These are phyloP conservation scores for Sabuloglossum arenarium DNA, from an alignment of 495 filamentous ascomycete species.

Conservation along the genomic window DNA sequence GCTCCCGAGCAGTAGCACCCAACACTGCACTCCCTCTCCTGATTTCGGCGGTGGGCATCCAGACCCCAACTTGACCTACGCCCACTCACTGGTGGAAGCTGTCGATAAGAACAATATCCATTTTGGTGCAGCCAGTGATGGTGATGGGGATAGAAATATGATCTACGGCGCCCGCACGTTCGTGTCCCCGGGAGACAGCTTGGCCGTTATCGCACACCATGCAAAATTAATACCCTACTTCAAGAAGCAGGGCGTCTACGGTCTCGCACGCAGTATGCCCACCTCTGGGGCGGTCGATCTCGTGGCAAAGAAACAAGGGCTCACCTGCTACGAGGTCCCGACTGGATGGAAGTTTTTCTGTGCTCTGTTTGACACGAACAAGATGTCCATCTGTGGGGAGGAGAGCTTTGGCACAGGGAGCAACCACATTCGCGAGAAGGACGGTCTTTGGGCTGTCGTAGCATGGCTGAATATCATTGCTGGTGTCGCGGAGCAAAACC, in stretches of 20 bases:
- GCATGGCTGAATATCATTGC: slow-evolving; percentile 99
- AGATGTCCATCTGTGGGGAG: slow-evolving; percentile 96
- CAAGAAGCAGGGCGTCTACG: slow-evolving; percentile 87
- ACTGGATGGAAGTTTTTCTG: slow-evolving; percentile 99
- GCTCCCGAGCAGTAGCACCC: slow-evolving; percentile 50
- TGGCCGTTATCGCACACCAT: slow-evolving; percentile 96
- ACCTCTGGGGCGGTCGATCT: slow-evolving; percentile 89
- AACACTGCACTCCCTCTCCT: slow-evolving; percentile 80
- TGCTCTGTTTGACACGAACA: slow-evolving; percentile 87
- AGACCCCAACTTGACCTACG: slow-evolving; percentile 96
- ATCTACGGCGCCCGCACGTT: slow-evolving; percentile 95
- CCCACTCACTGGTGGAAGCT: slow-evolving; percentile 79
- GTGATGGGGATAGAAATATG: slow-evolving; percentile 98
- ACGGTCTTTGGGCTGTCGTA: slow-evolving; percentile 90
- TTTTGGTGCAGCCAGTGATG: slow-evolving; percentile 90
- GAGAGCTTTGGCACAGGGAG: slow-evolving; percentile 97
- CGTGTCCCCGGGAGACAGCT: slow-evolving; percentile 87
- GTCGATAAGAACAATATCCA: slow-evolving; percentile 83
- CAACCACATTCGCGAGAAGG: slow-evolving; percentile 98
- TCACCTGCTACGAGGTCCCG: slow-evolving; percentile 88
- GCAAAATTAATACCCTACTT: slow-evolving; percentile 92
- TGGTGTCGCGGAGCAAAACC: slow-evolving; percentile 65
- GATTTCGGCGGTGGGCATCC: slow-evolving; percentile 96
- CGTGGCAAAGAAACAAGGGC: slow-evolving; percentile 80
- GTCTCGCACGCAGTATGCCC: slow-evolving; percentile 90